Percentiles rank a stretch among this genome's conserved stretches.
phyloP scores from a whole-genome alignment of 495 filamentous ascomycete genomes.

The Xylaria longipes region DNA sequence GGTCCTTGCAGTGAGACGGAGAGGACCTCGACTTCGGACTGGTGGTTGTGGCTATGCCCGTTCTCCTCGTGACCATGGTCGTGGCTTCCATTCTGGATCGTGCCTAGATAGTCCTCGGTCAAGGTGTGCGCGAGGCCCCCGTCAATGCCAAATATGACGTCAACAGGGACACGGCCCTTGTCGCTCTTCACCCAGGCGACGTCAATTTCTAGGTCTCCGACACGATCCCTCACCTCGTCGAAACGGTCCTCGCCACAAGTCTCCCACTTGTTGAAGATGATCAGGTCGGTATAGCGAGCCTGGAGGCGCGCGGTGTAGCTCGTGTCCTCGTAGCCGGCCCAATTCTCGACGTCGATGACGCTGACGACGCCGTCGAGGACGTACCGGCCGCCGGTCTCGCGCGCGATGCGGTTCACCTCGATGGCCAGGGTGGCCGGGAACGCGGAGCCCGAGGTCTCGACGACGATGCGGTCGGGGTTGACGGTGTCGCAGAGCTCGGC shows the following conservation, averaged over 20 bases:
- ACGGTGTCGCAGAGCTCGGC: constrained; percentile 66
- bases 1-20: constrained; percentile 67
- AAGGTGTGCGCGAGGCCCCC: constrained; percentile 72
- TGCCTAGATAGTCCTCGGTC: constrained; percentile 40
- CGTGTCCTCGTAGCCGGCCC: constrained; percentile 93
- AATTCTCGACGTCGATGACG: constrained; percentile 97
- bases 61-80: constrained; percentile 41
- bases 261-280: constrained; percentile 98
- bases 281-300: constrained; percentile 88
- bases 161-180: constrained; percentile 73
- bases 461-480: constrained; percentile 81
- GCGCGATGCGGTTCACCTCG: constrained; percentile 82
- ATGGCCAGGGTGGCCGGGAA: constrained; percentile 92
- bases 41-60: constrained; percentile 61
- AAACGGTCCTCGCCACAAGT: constrained; percentile 68
- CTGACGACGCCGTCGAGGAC: constrained; percentile 88
- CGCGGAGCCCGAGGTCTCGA: constrained; percentile 89
- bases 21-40: constrained; percentile 89
- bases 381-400: constrained; percentile 67
- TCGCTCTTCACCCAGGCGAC: constrained; percentile 81
- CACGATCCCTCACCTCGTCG: constrained; percentile 81
- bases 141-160: constrained; percentile 87
- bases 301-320: constrained; percentile 85
- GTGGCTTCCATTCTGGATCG: constrained; percentile 39
- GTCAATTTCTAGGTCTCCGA: constrained; percentile 86